Conservation (phyloP, 2,329 filamentous ascomycete species). For the Xylariaceae sp. region DNA sequence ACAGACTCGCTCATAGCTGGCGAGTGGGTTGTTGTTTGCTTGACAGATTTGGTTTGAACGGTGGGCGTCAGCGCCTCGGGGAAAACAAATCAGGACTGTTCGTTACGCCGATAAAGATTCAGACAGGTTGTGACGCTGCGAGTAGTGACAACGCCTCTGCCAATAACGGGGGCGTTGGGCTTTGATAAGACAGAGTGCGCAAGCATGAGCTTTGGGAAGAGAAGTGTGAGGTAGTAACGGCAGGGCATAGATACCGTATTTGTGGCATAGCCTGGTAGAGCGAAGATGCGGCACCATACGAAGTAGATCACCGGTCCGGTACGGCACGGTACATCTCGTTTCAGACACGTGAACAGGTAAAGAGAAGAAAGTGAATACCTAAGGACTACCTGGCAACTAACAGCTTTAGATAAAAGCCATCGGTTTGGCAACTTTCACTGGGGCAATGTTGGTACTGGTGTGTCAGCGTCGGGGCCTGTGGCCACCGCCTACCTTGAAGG, state of each 20-base stretch:
- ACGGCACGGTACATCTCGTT: not conserved
- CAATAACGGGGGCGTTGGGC: conserved; percentile 1
- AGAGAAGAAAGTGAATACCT: not conserved
- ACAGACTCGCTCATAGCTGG: conserved; percentile 42
- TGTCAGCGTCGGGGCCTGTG: conserved; percentile 11
- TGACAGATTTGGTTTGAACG: not conserved
- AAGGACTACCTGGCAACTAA: not conserved
- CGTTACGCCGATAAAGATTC: not conserved
- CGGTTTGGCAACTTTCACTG: not conserved
- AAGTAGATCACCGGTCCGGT: too few relatives aligned
- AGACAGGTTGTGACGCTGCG: not conserved
- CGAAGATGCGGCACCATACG: conserved; percentile 4
- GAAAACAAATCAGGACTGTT: not conserved
- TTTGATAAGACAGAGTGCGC: conserved; percentile 1
- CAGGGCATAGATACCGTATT: not conserved
- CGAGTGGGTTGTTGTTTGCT: not conserved
- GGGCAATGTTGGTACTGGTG: not conserved
- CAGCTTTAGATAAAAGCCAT: not conserved
- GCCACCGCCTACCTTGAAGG: not conserved
- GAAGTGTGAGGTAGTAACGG: not conserved
- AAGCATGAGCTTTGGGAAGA: not conserved
- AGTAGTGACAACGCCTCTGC: not conserved
- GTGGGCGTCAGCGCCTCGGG: not conserved
- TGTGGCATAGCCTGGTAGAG: not conserved
- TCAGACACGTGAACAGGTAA: conserved; percentile 11